A percentile compares a stretch with the other conserved stretches of the same genome.
These are phyloP conservation scores for Baeospora myosura DNA, from an alignment of 1,284 basidiomycete species.

Conservation along the genomic window DNA sequence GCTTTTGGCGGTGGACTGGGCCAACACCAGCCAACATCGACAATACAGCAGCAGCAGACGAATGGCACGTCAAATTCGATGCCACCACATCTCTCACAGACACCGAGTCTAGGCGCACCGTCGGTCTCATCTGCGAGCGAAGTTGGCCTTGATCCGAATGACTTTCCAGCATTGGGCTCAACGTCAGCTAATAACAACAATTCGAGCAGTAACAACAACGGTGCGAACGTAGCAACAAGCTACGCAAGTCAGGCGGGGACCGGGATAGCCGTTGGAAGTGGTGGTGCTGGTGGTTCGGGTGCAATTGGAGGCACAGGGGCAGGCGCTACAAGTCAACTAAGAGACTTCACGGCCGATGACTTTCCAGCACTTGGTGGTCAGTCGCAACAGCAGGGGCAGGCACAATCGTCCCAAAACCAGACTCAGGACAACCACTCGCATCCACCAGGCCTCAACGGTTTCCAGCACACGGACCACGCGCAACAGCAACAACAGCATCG, in stretches of 20 bases:
- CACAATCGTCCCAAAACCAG: too few relatives aligned
- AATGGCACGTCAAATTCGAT: conserved; percentile 45
- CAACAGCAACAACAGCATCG: conserved; percentile 38
- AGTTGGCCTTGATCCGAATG: conserved; percentile 75
- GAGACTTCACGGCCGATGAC: conserved; percentile 75
- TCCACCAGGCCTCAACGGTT: conserved; percentile 70
- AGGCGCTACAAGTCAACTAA: conserved; percentile 35
- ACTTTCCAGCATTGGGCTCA: conserved; percentile 78
- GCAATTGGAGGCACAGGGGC: conserved; percentile 33
- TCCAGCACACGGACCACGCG: conserved; percentile 39
- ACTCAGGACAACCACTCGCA: conserved; percentile 38
- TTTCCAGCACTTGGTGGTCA: conserved; percentile 76
- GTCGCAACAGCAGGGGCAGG: conserved; percentile 28
- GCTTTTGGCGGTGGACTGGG: conserved; percentile 48
- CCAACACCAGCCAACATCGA: conserved; percentile 44
- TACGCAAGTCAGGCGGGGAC: conserved; percentile 74
- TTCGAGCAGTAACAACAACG: conserved; percentile 27
- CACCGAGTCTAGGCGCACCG: conserved; percentile 41
- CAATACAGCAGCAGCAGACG: conserved; percentile 37
- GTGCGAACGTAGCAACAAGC: conserved; percentile 39
- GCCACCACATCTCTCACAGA: conserved; percentile 48
- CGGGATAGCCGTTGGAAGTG: conserved; percentile 38
- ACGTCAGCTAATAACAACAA: conserved; percentile 32
- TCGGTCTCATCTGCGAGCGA: conserved; percentile 62
- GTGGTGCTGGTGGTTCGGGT: conserved; percentile 33